phyloP scores from a whole-genome alignment of 2,329 filamentous ascomycete genomes.

The Aaosphaeria arxii region DNA sequence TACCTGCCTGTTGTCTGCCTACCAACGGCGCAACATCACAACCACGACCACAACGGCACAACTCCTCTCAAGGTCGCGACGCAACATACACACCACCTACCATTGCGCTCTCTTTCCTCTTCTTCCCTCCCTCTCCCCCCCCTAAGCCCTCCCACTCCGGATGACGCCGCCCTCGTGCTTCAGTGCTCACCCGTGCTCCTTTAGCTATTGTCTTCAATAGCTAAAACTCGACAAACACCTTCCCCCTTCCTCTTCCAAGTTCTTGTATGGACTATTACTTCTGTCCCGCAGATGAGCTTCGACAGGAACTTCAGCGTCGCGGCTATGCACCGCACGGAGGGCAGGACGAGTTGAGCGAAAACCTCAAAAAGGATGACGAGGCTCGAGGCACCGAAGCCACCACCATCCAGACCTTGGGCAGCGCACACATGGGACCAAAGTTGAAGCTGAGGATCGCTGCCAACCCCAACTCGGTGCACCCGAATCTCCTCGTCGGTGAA shows the following conservation, averaged over 20 bases:
- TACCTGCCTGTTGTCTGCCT: background rate
- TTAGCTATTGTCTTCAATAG: background rate
- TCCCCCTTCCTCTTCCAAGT: background rate
- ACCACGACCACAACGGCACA: background rate
- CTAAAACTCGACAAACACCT: background rate
- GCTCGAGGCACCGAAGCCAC: conserved; percentile 16
- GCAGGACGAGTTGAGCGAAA: conserved; percentile 19
- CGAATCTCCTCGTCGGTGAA: conserved; percentile 14
- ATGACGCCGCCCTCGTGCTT: background rate
- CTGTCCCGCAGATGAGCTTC: conserved; percentile 13
- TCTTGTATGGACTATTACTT: conserved; percentile 22
- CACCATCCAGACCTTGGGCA: conserved; percentile 10
- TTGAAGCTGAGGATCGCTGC: conserved; percentile 5
- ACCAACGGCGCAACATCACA: background rate
- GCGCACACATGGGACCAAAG: background rate
- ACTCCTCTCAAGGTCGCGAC: background rate
- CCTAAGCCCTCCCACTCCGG: background rate
- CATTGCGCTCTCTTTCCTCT: background rate
- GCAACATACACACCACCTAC: no score
- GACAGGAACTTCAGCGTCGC: conserved; percentile 16
- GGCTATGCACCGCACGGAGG: conserved; percentile 4
- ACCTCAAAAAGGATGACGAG: conserved; percentile 15
- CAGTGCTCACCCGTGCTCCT: background rate
- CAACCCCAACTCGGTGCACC: conserved; percentile 8
- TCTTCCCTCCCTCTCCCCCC: background rate